Evolutionary conservation across 768 basidiomycete species (phyloP).

Genomic region (Kwoniella sp.): DNA sequence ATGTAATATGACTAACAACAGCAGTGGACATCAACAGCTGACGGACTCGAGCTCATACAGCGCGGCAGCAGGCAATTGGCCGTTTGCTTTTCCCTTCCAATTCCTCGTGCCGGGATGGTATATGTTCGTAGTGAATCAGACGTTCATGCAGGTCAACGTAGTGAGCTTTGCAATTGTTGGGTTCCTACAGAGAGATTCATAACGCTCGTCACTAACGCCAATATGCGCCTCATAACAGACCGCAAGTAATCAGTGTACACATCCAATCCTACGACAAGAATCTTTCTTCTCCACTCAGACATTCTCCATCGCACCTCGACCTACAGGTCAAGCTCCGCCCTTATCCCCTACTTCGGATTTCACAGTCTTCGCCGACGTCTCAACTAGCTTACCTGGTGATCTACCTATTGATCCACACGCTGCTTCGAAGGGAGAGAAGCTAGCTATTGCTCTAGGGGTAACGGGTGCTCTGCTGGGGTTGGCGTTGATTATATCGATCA

Average conservation of each 20-base stretch:
- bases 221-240: slow-evolving; percentile 9
- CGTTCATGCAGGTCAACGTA: slow-evolving; percentile 46
- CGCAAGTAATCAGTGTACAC: slow-evolving; percentile 24
- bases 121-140: slow-evolving; percentile 54
- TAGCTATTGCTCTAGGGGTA: slow-evolving; percentile 45
- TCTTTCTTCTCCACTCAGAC: slow-evolving; percentile 50
- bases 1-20: background rate
- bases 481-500: slow-evolving; percentile 24
- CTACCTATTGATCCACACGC: slow-evolving; percentile 44
- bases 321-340: slow-evolving; percentile 30
- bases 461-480: slow-evolving; percentile 42
- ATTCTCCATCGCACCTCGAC: slow-evolving; percentile 44
- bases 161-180: slow-evolving; percentile 30
- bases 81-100: slow-evolving; percentile 39
- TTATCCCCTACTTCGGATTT: slow-evolving; percentile 33
- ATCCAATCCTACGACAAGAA: slow-evolving; percentile 26
- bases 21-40: slow-evolving; percentile 3
- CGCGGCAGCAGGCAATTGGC: slow-evolving; percentile 35
- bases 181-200: too few species aligned
- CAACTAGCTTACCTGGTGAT: slow-evolving; percentile 28
- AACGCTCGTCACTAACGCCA: too few species aligned
- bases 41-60: slow-evolving; percentile 18
- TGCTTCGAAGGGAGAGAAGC: slow-evolving; percentile 28
- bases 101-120: slow-evolving; percentile 52
- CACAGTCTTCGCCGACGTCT: slow-evolving; percentile 42